Evolutionary conservation across 768 basidiomycete genomes (phyloP).

Genomic region (Lactarius hengduanensis): DNA sequence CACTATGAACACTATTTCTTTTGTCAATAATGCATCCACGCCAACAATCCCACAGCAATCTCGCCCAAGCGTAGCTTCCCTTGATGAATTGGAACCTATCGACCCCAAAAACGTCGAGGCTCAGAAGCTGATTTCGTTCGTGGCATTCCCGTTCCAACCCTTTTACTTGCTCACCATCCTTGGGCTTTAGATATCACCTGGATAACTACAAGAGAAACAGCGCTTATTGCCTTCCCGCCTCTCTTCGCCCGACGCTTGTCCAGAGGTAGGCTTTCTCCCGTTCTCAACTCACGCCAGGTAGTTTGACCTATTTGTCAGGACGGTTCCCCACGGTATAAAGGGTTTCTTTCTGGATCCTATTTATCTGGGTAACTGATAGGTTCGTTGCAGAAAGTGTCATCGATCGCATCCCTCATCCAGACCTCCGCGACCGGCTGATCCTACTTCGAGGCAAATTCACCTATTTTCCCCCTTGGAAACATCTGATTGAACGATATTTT

Average conservation of each 20-base stretch:
- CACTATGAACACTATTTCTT: conserved; percentile 50
- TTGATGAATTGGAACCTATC: conserved; percentile 52
- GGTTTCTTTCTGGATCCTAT: background rate
- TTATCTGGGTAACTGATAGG: conserved; percentile 5
- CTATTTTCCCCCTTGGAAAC: background rate
- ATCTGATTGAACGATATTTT: conserved; percentile 8
- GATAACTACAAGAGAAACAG: conserved; percentile 87
- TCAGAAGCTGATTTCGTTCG: conserved; percentile 77
- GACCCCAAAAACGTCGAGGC: conserved; percentile 79
- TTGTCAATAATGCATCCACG: conserved; percentile 33
- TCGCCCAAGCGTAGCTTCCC: conserved; percentile 29
- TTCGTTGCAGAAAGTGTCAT: conserved; percentile 75
- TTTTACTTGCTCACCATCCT: conserved; percentile 14
- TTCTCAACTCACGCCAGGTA: background rate
- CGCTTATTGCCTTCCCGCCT: conserved; percentile 84
- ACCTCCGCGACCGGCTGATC: conserved; percentile 89
- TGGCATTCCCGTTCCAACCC: conserved; percentile 6
- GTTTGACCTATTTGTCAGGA: conserved; percentile 38
- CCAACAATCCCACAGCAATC: conserved; percentile 38
- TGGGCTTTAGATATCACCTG: conserved; percentile 69
- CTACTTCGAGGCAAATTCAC: conserved; percentile 62
- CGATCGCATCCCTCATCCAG: conserved; percentile 85
- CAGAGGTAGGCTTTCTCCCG: conserved; percentile 55
- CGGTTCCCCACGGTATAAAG: conserved; percentile 75
- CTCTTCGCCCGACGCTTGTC: conserved; percentile 82